Conservation (phyloP, 1,284 basidiomycete genomes). For the Amylostereum chailletii region DNA sequence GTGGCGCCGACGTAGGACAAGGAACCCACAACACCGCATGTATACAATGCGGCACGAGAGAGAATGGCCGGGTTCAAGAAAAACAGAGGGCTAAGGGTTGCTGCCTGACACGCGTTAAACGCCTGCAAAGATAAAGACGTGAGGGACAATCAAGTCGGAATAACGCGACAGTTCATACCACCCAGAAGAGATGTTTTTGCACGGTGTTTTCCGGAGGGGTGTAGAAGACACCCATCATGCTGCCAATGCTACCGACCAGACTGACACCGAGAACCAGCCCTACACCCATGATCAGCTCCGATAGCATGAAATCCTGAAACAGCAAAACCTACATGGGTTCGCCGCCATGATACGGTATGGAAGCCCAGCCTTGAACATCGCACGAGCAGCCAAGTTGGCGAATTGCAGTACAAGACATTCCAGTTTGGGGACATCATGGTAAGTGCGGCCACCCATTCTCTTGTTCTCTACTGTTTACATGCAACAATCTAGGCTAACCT, state of each 20-base stretch:
- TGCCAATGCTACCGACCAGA: conserved; percentile 68
- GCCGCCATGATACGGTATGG: conserved; percentile 76
- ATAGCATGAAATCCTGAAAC: not conserved
- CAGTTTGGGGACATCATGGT: conserved; percentile 72
- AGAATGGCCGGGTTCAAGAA: conserved; percentile 83
- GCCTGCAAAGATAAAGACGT: conserved; percentile 33
- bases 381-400: conserved; percentile 58
- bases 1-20: conserved; percentile 87
- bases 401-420: conserved; percentile 64
- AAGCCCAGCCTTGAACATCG: conserved; percentile 69
- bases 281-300: conserved; percentile 15
- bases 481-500: conserved; percentile 60
- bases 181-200: conserved; percentile 72
- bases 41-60: conserved; percentile 86
- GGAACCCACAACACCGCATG: conserved; percentile 76
- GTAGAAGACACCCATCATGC: conserved; percentile 72
- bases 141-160: not conserved
- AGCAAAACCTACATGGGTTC: conserved; percentile 62
- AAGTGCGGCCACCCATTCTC: conserved; percentile 18
- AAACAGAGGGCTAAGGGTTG: conserved; percentile 75
- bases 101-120: conserved; percentile 83
- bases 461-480: conserved; percentile 7
- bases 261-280: conserved; percentile 82
- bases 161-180: conserved; percentile 34
- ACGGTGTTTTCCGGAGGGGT: conserved; percentile 66